Percentiles rank a stretch among this genome's conserved stretches.
Evolutionary conservation across 768 basidiomycete species (phyloP).

Genomic region (Kwoniella sp.): DNA sequence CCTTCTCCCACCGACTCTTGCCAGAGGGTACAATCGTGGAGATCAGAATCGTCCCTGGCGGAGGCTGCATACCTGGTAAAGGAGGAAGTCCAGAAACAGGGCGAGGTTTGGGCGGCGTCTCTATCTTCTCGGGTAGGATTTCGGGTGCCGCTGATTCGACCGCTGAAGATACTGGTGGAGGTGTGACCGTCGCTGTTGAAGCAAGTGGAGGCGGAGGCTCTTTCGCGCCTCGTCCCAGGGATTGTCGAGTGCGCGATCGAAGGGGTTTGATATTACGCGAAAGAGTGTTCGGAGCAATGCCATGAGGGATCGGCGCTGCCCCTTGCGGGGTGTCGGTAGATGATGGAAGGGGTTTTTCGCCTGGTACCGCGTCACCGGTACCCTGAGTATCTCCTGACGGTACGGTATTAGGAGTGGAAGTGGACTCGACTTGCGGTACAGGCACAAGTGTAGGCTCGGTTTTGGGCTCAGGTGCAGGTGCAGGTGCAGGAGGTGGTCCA

Average conservation of each 20-base stretch:
- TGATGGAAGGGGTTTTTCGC: not conserved
- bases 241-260: slow-evolving; percentile 22
- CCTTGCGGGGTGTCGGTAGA: not conserved
- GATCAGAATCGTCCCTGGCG: slow-evolving; percentile 35
- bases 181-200: not conserved
- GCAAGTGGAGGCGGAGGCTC: slow-evolving; percentile 1
- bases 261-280: not conserved
- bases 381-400: not conserved
- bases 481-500: slow-evolving; percentile 21
- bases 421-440: not conserved
- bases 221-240: slow-evolving; percentile 31
- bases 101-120: not conserved
- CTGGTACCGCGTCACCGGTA: not conserved
- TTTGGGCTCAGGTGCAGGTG: slow-evolving; percentile 1
- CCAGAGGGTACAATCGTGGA: slow-evolving; percentile 32
- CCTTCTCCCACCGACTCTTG: slow-evolving; percentile 27
- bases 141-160: slow-evolving; percentile 1
- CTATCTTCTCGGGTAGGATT: not conserved
- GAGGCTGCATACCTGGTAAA: slow-evolving; percentile 24
- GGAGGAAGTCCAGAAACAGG: slow-evolving; percentile 20
- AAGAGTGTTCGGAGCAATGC: not conserved
- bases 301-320: not conserved
- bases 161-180: slow-evolving; percentile 9
- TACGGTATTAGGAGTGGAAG: not conserved
- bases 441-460: slow-evolving; percentile 2